Conservation (phyloP, 805 yeast species). For the Candida corydali region DNA sequence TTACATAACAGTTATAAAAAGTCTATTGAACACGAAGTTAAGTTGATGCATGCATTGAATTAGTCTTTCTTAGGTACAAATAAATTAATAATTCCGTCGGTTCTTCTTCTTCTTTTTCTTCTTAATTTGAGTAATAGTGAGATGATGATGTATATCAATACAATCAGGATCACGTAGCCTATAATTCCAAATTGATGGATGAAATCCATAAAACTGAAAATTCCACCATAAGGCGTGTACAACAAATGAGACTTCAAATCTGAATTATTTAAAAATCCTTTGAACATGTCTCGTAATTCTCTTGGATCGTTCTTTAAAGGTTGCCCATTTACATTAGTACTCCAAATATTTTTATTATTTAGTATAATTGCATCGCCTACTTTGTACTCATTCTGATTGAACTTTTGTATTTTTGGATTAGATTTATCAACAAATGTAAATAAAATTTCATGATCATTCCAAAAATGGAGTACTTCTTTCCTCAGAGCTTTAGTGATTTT, state of each 20-base stretch:
- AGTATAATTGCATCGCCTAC: constrained; percentile 59
- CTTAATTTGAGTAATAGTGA: neutral
- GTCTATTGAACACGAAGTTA: constrained; percentile 35
- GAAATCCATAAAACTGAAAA: constrained; percentile 38
- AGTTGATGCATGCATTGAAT: constrained; percentile 14
- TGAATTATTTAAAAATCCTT: constrained; percentile 30
- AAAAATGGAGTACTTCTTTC: constrained; percentile 45
- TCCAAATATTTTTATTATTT: constrained; percentile 33
- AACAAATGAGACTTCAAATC: constrained; percentile 24
- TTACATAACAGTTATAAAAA: constrained; percentile 30
- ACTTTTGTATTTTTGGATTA: constrained; percentile 25
- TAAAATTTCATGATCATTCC: constrained; percentile 38
- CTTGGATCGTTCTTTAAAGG: constrained; percentile 31
- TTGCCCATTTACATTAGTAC: constrained; percentile 33
- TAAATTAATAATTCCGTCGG: constrained; percentile 19
- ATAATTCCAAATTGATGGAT: constrained; percentile 42
- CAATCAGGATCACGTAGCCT: constrained; percentile 33
- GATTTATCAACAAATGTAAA: constrained; percentile 51
- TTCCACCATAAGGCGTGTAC: constrained; percentile 40
- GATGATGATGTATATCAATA: constrained; percentile 10
- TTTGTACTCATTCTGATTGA: constrained; percentile 25
- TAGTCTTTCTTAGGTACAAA: constrained; percentile 18
- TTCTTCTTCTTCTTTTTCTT: constrained; percentile 5
- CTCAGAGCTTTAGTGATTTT: constrained; percentile 47
- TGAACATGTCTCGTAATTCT: constrained; percentile 30